Base-by-base conservation (phyloP, 176 grass and related monocot species). In the Miscanthus lutarioriparius region DNA sequence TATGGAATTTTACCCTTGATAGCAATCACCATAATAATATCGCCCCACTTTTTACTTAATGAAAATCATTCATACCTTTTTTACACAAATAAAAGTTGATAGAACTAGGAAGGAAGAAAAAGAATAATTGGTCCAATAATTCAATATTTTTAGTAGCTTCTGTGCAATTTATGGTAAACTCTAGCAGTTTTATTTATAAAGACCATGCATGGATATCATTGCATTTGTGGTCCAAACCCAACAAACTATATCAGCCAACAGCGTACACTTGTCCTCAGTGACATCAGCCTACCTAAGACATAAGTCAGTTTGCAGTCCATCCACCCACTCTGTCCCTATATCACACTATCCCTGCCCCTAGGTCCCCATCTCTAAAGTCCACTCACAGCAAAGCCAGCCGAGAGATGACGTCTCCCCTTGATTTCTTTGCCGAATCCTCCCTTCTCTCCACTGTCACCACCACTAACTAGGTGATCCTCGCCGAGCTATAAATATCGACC, bases 401-500 rank as follows among this genome's bases (percentile, higher is more conserved):
- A 14, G 30, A 3, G 28, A 75, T 27, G 41, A 40, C 14, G 12
- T 3, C 9, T 27, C 33, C 1, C 5, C 22, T 4, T 0, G 0
- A 75, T 67, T 35, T 39, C 1, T 0, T 17, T 13, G 2, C 1
- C 7, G 6, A n/a, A 36, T 2, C 13, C 41, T 40, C 22, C 2
- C 4, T n/a, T 1, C 1, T 39, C 54, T 58, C 22, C 4, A 1
- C 3, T n/a, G 0, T 30, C 36, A 0, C 6, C n/a, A 0, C 9
- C 10, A 0, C 35, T 6, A 10, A 1, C 67, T 13, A 32, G 11
- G 25, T 70, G 14, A 70, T 56, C 5, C 10, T 8, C 6, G 15
- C 0, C 4, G 4, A 23, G 15, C 49, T 82, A 11, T 0, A 2
- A 19, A 45, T 1, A 39, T 9, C 1, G 0, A 3, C 8, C 20